Conservation (phyloP, 257 asterid genomes). For the Plantago major region DNA sequence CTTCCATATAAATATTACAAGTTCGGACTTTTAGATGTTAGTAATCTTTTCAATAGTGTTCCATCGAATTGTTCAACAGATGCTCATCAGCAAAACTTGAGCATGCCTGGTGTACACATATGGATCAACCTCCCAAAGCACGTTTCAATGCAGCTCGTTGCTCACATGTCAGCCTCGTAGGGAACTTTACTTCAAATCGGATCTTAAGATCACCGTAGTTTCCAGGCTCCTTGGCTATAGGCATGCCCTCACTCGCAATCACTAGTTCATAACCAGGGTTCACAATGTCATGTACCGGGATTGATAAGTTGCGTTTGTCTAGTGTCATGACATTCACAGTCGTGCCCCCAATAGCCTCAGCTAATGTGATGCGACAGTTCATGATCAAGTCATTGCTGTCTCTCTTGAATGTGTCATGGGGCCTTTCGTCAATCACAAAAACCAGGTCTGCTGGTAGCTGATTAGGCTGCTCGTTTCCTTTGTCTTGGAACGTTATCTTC, state of each 20-base stretch:
- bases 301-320: constrained; percentile 48
- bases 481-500: constrained; percentile 79
- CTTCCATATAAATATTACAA: too few relatives aligned
- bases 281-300: constrained; percentile 37
- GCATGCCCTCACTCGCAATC: constrained; percentile 75
- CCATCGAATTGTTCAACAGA: too few relatives aligned
- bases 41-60: too few relatives aligned
- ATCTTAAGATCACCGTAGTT: constrained; percentile 66
- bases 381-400: constrained; percentile 66
- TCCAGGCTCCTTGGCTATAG: constrained; percentile 52
- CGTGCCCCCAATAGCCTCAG: constrained; percentile 71
- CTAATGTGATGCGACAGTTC: constrained; percentile 33
- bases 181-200: constrained; percentile 62
- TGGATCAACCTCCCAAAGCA: constrained; percentile 40
- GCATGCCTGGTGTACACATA: too few relatives aligned
- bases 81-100: too few relatives aligned
- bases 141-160: constrained; percentile 53
- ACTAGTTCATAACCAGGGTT: constrained; percentile 57
- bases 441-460: constrained; percentile 84
- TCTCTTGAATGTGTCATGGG: constrained; percentile 56
- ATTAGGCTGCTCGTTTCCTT: constrained; percentile 76
- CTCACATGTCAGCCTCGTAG: constrained; percentile 51
- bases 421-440: constrained; percentile 83
- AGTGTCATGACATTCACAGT: constrained; percentile 38
- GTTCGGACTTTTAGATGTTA: too few relatives aligned